These are phyloP conservation scores for Suillus variegatus DNA, from an alignment of 768 basidiomycete species.

Conservation along the genomic window DNA sequence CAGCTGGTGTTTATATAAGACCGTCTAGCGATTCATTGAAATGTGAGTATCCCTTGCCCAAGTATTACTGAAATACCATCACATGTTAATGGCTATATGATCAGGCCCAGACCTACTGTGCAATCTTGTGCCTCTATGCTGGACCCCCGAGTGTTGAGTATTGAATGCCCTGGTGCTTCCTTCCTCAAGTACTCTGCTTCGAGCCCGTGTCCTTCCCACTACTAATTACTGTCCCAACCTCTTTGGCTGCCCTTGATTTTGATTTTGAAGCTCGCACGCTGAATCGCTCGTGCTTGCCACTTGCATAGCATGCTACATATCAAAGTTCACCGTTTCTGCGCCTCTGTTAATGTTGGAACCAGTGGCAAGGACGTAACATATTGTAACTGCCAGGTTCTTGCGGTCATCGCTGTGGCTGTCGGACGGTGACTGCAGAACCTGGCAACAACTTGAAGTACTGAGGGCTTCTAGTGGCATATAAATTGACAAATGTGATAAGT, in stretches of 20 bases:
- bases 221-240: not conserved
- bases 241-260: not conserved
- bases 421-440: not conserved
- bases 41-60: not conserved
- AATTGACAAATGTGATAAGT: not conserved
- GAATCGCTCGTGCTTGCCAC: not conserved
- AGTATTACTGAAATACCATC: not conserved
- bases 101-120: not conserved
- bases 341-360: not conserved
- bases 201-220: not conserved
- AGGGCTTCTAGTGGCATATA: not conserved
- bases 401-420: too few relatives aligned
- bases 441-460: not conserved
- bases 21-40: not conserved
- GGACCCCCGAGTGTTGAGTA: not conserved
- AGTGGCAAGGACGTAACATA: not conserved
- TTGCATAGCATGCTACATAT: not conserved
- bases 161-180: not conserved
- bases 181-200: not conserved
- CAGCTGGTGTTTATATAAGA: not conserved
- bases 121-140: not conserved
- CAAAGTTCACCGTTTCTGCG: not conserved
- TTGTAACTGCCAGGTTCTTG: not conserved
- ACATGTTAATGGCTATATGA: not conserved
- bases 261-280: not conserved